Conservation (phyloP, 345 rosid species). For the Salix viminalis region DNA sequence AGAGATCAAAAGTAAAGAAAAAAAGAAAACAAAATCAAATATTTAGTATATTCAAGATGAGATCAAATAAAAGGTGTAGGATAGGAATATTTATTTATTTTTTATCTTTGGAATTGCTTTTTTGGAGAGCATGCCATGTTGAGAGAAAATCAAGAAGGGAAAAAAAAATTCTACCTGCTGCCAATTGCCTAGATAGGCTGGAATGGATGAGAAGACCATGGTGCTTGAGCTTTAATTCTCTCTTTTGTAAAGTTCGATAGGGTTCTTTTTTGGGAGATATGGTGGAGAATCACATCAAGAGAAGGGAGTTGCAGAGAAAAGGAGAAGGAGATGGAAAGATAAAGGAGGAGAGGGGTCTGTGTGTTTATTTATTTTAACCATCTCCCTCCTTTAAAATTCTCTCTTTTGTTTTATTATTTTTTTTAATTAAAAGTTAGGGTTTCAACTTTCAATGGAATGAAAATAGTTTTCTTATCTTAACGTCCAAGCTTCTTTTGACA, state of each 20-base stretch:
- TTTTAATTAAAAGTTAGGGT: conserved; percentile 19
- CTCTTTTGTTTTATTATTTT: conserved; percentile 35
- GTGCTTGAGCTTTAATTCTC: conserved; percentile 27
- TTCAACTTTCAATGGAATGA: conserved; percentile 12
- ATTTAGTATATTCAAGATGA: conserved; percentile 46
- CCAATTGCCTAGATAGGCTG: conserved; percentile 61
- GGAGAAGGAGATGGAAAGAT: conserved; percentile 35
- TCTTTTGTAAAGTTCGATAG: conserved; percentile 46
- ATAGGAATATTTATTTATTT: conserved; percentile 22
- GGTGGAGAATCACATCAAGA: conserved; percentile 65
- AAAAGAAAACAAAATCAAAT: conserved; percentile 16
- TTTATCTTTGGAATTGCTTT: conserved; percentile 27
- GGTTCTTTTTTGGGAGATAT: conserved; percentile 13
- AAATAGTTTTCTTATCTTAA: conserved; percentile 18
- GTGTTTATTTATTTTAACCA: conserved; percentile 29
- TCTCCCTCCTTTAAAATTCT: background rate
- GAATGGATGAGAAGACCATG: conserved; percentile 63
- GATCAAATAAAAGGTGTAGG: conserved; percentile 16
- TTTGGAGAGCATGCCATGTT: conserved; percentile 17
- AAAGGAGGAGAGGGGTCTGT: conserved; percentile 22
- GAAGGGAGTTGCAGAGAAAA: conserved; percentile 48
- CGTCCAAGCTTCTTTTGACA: conserved; percentile 24
- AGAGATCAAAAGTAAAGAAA: conserved; percentile 8
- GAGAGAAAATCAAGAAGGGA: background rate
- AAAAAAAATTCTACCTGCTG: conserved; percentile 37